Evolutionary conservation across 2,329 filamentous ascomycete genomes (phyloP).

Genomic region (Penicillium sp.): DNA sequence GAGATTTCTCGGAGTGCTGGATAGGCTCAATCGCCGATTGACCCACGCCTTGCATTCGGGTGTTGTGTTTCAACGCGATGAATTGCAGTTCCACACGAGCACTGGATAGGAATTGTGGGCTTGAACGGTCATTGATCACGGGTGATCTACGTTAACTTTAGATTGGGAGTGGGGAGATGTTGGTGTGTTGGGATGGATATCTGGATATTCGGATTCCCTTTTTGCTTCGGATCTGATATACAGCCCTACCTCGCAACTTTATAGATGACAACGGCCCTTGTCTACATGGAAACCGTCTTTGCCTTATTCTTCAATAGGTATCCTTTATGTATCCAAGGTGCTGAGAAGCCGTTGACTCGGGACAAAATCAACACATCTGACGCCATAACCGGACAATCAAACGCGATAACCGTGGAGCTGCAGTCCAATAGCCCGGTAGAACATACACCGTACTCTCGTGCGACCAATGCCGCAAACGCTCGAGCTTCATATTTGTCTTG

Average conservation of each 20-base stretch:
- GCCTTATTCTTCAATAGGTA: not conserved
- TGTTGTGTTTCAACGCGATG: not conserved
- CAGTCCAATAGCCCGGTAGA: not conserved
- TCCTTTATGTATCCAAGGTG: not conserved
- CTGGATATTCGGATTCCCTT: not conserved
- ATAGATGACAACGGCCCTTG: not conserved
- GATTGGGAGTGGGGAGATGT: not conserved
- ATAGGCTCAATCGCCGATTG: constrained; percentile 22
- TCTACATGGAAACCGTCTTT: not conserved
- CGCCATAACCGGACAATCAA: not conserved
- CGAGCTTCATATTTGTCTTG: not conserved
- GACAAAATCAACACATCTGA: not conserved
- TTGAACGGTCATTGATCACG: not conserved
- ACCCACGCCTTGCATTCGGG: constrained; percentile 6
- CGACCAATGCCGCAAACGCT: constrained; percentile 1
- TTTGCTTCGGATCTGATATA: not conserved
- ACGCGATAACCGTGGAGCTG: not conserved
- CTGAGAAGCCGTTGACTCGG: too few relatives aligned
- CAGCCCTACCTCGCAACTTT: not conserved
- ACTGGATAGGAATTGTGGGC: not conserved
- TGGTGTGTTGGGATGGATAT: not conserved
- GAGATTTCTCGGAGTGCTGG: not conserved
- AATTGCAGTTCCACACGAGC: constrained; percentile 4
- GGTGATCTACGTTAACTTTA: not conserved
- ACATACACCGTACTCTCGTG: not conserved